Base-by-base conservation (phyloP, 2,329 filamentous ascomycete species). In the Ophiostoma perfectum region DNA sequence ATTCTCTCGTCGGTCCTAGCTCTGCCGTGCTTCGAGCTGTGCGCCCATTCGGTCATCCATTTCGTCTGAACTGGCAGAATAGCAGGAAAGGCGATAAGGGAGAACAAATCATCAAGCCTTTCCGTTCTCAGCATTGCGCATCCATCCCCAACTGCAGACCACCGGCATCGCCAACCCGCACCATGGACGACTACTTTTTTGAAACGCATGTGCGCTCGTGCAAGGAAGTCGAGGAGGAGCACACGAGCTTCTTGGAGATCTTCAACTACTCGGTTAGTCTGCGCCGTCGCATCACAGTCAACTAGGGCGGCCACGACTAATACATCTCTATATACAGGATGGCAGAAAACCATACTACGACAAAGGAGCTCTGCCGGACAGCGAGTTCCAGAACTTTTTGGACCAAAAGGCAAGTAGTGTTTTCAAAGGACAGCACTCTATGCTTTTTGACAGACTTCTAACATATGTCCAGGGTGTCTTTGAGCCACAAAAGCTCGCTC, bases 121-220 rank as follows among this genome's bases (percentile, higher is more conserved):
- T 12, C 55, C 27, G 18, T 38, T 38, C n/a, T 11, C 52, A 14
- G 27, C 27, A 27, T 27, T 27, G 27, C 27, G 27, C 27, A n/a
- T 52, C 47, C 18, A 6, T 27, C n/a, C n/a, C 27, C 27, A 27
- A 27, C 27, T 27, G 27, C 27, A 27, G 6, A n/a, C 45, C n/a
- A n/a, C 49, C n/a, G 11, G n/a, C 49, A 5, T 41, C 58, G 12
- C 4, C 58, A 7, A 14, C 9, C 39, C 4, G n/a, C 60, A 49
- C 70, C 39, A 87, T 87, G 85, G 85, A 87, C 75, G 82, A 87
- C 72, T 87, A 85, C 74, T 81, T 86, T 76, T 87, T 87, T 72
- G 77, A 78, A 70, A 72, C 76, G 44, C 80, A 82, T 73, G 78
- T 87, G 69, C 74, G 78, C 9, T 75, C 80, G 63, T 86, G 83